phyloP scores from a whole-genome alignment of 768 basidiomycete genomes.

The Leucocoprinus birnbaumii region DNA sequence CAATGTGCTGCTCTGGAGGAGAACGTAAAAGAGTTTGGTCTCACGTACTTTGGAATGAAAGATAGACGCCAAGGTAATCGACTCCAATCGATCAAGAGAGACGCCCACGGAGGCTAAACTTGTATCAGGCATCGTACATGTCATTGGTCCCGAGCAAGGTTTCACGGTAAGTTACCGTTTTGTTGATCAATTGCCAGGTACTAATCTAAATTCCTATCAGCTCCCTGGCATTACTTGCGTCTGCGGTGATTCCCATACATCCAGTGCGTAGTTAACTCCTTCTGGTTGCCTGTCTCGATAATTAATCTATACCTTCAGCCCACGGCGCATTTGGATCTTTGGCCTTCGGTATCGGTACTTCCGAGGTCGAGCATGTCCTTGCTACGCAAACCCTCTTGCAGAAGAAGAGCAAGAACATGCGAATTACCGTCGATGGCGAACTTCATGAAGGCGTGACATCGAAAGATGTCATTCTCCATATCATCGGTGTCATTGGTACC shows the following conservation, averaged over 20 bases:
- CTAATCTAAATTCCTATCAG: constrained; percentile 27
- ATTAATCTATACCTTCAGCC: constrained; percentile 36
- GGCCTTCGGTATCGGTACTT: constrained; percentile 92
- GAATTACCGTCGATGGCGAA: constrained; percentile 82
- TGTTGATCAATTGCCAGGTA: not conserved
- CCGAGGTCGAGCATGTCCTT: constrained; percentile 92
- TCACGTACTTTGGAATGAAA: constrained; percentile 90
- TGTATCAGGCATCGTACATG: constrained; percentile 69
- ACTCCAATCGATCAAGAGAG: not conserved
- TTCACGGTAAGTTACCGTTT: constrained; percentile 58
- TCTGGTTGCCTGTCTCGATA: not conserved
- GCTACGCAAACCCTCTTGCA: constrained; percentile 90
- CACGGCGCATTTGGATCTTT: constrained; percentile 93
- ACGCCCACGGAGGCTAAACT: constrained; percentile 16
- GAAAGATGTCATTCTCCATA: constrained; percentile 88
- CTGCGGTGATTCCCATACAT: constrained; percentile 92
- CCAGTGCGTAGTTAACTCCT: constrained; percentile 51
- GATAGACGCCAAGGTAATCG: constrained; percentile 78
- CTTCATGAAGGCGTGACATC: constrained; percentile 81
- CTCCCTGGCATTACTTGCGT: constrained; percentile 80
- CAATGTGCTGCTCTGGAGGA: constrained; percentile 84
- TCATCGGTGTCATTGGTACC: constrained; percentile 90
- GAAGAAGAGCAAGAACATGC: constrained; percentile 90
- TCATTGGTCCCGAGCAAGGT: constrained; percentile 93
- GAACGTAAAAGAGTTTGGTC: constrained; percentile 87